These are phyloP conservation scores for Tuber calosporum DNA, from an alignment of 495 filamentous ascomycete species.

Conservation along the genomic window DNA sequence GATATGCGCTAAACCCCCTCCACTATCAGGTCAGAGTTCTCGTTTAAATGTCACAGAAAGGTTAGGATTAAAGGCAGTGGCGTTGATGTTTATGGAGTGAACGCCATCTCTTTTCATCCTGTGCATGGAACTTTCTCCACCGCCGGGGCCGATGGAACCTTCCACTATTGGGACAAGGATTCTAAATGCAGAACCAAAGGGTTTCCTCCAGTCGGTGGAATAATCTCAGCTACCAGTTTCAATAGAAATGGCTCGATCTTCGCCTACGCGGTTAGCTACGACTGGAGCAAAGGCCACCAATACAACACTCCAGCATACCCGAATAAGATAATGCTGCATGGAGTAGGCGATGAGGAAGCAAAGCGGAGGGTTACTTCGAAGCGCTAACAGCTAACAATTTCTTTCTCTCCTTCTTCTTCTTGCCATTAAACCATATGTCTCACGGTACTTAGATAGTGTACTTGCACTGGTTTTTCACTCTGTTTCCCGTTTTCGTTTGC, in stretches of 20 bases:
- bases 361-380: conserved; percentile 58
- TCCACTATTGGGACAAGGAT: conserved; percentile 87
- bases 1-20: conserved; percentile 13
- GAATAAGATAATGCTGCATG: conserved; percentile 84
- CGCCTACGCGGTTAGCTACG: conserved; percentile 85
- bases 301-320: conserved; percentile 60
- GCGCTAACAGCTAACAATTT: background rate
- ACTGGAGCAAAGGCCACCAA: conserved; percentile 86
- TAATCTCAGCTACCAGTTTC: conserved; percentile 72
- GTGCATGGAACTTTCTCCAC: conserved; percentile 76
- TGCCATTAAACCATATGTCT: background rate
- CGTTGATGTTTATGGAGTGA: conserved; percentile 79
- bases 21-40: conserved; percentile 62
- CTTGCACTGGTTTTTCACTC: background rate
- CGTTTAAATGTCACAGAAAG: conserved; percentile 89
- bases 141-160: conserved; percentile 79
- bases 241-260: conserved; percentile 71
- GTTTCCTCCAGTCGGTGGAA: conserved; percentile 74
- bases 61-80: conserved; percentile 57
- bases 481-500: background rate
- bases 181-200: conserved; percentile 80
- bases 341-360: conserved; percentile 66
- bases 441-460: background rate
- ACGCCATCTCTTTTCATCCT: conserved; percentile 83
- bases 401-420: background rate